Percentiles rank a stretch among this genome's conserved stretches.
Conservation (phyloP, 2,329 filamentous ascomycete genomes). For the Phialophora tarda region DNA sequence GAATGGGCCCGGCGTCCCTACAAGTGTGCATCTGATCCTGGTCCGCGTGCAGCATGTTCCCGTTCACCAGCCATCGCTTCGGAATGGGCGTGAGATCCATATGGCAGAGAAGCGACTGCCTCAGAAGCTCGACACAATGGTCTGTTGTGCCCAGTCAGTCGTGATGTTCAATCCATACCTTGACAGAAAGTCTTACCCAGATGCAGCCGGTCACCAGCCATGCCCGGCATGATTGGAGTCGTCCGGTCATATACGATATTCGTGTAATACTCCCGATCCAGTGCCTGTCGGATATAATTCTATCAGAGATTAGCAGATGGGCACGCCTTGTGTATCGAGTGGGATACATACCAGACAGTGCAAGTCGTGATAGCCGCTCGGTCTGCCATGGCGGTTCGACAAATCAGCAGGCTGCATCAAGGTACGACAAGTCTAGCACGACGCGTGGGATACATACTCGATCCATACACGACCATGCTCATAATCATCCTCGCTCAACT, state of each 20-base stretch:
- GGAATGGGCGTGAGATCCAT: constrained; percentile 9
- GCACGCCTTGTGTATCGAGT: neutral
- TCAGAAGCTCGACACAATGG: constrained; percentile 9
- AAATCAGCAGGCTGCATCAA: neutral
- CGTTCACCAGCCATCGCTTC: constrained; percentile 6
- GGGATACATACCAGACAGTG: constrained; percentile 1
- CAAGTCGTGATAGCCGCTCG: constrained; percentile 11
- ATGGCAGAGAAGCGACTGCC: constrained; percentile 12
- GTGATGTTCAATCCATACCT: neutral
- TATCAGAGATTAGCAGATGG: neutral
- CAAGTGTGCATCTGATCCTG: constrained; percentile 10
- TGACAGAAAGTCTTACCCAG: constrained; percentile 3
- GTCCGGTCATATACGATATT: constrained; percentile 6
- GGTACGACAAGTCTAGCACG: neutral
- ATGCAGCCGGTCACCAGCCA: constrained; percentile 7
- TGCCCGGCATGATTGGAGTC: constrained; percentile 8
- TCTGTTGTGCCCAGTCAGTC: constrained; percentile 1
- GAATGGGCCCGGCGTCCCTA: constrained; percentile 5
- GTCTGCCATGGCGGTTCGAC: neutral
- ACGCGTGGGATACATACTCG: neutral
- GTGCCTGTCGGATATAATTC: constrained; percentile 3
- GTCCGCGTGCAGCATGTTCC: constrained; percentile 11
- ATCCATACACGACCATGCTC: constrained; percentile 10
- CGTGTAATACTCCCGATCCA: constrained; percentile 10
- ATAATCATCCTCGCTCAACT: constrained; percentile 1